Evolutionary conservation across 768 basidiomycete species (phyloP).

Genomic region (Suillus placidus): DNA sequence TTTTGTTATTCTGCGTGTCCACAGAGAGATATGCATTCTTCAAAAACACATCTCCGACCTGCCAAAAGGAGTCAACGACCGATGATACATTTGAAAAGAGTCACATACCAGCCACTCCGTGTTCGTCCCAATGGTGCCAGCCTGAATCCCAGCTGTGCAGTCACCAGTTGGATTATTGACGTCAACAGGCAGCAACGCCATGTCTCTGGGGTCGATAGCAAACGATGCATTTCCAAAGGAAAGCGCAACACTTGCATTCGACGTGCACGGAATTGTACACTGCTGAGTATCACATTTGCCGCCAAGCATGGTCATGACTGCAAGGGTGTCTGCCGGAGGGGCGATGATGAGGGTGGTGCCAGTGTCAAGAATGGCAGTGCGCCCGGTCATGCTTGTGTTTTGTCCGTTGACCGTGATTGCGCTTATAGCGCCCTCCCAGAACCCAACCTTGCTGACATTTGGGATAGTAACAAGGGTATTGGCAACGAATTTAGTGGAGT

Average conservation of each 20-base stretch:
- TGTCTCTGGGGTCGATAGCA: slow-evolving; percentile 65
- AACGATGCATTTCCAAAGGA: slow-evolving; percentile 62
- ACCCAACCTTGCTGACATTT: slow-evolving; percentile 69
- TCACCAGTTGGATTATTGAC: slow-evolving; percentile 55
- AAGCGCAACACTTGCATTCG: slow-evolving; percentile 53
- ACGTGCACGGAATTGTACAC: slow-evolving; percentile 71
- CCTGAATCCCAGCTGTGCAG: slow-evolving; percentile 72
- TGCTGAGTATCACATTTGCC: slow-evolving; percentile 49
- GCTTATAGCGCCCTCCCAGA: slow-evolving; percentile 78
- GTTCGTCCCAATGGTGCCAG: slow-evolving; percentile 59
- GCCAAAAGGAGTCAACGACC: not conserved
- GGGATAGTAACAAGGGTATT: slow-evolving; percentile 57
- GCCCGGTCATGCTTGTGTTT: slow-evolving; percentile 52
- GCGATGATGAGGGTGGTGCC: slow-evolving; percentile 49
- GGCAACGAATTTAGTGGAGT: slow-evolving; percentile 66
- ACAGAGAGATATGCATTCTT: slow-evolving; percentile 79
- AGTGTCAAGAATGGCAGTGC: slow-evolving; percentile 69
- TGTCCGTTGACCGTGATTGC: slow-evolving; percentile 60
- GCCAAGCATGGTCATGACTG: slow-evolving; percentile 62
- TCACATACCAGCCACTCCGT: slow-evolving; percentile 69
- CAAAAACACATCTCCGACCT: slow-evolving; percentile 72
- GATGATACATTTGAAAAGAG: not conserved
- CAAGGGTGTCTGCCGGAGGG: slow-evolving; percentile 51
- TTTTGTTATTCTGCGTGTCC: slow-evolving; percentile 56
- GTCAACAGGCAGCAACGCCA: slow-evolving; percentile 58